phyloP scores from a whole-genome alignment of 805 yeast genomes.

The Starmerella kuoi region DNA sequence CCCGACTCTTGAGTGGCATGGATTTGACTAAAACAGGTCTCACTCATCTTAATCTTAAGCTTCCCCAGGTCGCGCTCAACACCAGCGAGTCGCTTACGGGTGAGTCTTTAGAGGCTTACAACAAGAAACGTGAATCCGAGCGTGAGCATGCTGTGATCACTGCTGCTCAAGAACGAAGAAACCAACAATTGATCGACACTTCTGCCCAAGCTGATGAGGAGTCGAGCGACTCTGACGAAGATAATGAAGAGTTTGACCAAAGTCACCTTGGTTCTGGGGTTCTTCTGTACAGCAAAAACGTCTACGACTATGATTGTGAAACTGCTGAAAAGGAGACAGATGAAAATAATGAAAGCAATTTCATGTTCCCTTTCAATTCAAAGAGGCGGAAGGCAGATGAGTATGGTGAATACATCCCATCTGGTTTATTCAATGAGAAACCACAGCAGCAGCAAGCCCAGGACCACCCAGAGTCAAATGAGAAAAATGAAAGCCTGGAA shows the following conservation, averaged over 20 bases:
- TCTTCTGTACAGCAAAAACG: constrained; percentile 24
- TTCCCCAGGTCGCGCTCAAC: constrained; percentile 9
- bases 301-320: constrained; percentile 34
- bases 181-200: constrained; percentile 30
- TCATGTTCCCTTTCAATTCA: constrained; percentile 65
- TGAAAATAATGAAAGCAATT: constrained; percentile 33
- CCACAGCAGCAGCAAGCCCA: background rate
- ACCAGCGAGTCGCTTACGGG: constrained; percentile 29
- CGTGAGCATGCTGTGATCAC: constrained; percentile 21
- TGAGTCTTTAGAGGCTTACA: constrained; percentile 26
- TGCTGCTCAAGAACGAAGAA: constrained; percentile 30
- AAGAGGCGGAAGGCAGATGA: constrained; percentile 61
- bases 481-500: background rate
- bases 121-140: constrained; percentile 20
- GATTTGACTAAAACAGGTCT: constrained; percentile 6
- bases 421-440: constrained; percentile 22
- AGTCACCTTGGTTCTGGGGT: constrained; percentile 22
- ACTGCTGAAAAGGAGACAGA: constrained; percentile 10
- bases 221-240: constrained; percentile 26
- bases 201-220: constrained; percentile 27
- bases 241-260: constrained; percentile 26
- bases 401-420: constrained; percentile 69
- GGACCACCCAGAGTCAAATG: background rate
- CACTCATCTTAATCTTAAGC: constrained; percentile 10
- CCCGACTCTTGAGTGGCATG: constrained; percentile 34